These are phyloP conservation scores for Xanthoceras sorbifolium DNA, from an alignment of 345 rosid species.

Conservation along the genomic window DNA sequence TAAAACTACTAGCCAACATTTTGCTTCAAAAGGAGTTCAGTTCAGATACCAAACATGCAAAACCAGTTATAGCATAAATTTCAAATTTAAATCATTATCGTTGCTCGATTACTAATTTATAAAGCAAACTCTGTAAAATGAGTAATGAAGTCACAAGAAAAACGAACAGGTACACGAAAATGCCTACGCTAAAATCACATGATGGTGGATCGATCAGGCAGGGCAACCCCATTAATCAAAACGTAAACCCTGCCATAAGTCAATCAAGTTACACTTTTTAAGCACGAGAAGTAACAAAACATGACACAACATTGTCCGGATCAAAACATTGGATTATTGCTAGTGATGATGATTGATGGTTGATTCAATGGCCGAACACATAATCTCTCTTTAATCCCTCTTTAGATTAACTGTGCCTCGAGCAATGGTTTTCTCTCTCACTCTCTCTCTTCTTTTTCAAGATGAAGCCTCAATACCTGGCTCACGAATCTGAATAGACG, in stretches of 20 bases:
- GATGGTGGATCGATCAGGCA: not conserved
- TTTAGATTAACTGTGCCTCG: not conserved
- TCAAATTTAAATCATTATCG: not conserved
- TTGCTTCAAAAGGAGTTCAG: no score
- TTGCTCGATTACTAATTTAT: not conserved
- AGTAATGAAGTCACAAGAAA: not conserved
- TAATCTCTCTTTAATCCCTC: not conserved
- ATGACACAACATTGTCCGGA: not conserved
- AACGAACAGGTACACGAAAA: not conserved
- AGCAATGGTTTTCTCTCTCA: not conserved
- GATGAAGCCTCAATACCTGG: slow-evolving; percentile 34
- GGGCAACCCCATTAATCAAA: not conserved
- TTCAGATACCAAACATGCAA: no score
- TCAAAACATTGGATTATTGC: slow-evolving; percentile 3
- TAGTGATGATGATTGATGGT: not conserved
- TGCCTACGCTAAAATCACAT: not conserved
- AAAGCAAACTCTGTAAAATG: not conserved
- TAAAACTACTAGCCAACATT: no score
- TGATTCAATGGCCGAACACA: slow-evolving; percentile 4
- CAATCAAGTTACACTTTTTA: not conserved
- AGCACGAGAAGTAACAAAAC: not conserved
- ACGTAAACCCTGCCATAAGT: not conserved
- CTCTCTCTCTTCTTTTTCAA: slow-evolving; percentile 5
- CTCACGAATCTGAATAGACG: slow-evolving; percentile 60
- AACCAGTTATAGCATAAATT: not conserved